Evolutionary conservation across 371 early-diverging fungal genomes (phyloP).

Genomic region (Syncephalastrum monosporum): DNA sequence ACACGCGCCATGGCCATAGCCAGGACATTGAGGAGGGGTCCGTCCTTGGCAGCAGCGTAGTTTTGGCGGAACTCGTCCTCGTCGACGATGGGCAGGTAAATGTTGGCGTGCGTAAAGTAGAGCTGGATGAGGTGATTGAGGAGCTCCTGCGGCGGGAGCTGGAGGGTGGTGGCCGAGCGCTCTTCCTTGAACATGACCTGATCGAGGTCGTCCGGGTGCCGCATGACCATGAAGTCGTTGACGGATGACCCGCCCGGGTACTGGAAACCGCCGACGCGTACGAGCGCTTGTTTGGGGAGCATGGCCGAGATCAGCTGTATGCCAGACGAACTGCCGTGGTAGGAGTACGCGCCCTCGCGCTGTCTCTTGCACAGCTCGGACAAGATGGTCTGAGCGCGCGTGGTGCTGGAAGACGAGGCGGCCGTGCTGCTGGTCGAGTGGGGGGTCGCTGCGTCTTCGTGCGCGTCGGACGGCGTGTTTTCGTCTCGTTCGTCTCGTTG

Average conservation of each 20-base stretch:
- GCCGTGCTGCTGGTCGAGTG: not conserved
- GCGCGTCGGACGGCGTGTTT: not conserved
- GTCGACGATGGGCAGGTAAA: constrained; percentile 36
- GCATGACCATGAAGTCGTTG: too few relatives aligned
- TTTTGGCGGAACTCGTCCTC: constrained; percentile 30
- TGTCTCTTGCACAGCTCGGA: not conserved
- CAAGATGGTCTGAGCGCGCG: too few relatives aligned
- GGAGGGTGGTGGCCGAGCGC: not conserved
- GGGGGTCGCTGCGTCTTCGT: constrained; percentile 3
- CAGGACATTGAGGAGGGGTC: constrained; percentile 11
- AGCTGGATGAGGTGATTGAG: too few relatives aligned
- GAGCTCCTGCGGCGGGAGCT: too few relatives aligned
- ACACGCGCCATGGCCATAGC: constrained; percentile 24
- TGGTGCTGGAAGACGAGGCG: not conserved
- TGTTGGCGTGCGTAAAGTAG: constrained; percentile 11
- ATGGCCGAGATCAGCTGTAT: constrained; percentile 23
- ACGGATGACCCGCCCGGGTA: too few relatives aligned
- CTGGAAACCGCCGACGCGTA: too few relatives aligned
- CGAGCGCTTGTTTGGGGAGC: too few relatives aligned
- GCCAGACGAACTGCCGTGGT: constrained; percentile 43
- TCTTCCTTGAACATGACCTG: constrained; percentile 25
- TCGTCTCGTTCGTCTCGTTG: not conserved
- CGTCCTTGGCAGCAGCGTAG: constrained; percentile 9
- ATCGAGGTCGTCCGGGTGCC: constrained; percentile 16
- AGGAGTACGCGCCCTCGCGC: constrained; percentile 10